These are phyloP conservation scores for Scutellaria minor DNA, from an alignment of 257 asterid genomes.

Conservation along the genomic window DNA sequence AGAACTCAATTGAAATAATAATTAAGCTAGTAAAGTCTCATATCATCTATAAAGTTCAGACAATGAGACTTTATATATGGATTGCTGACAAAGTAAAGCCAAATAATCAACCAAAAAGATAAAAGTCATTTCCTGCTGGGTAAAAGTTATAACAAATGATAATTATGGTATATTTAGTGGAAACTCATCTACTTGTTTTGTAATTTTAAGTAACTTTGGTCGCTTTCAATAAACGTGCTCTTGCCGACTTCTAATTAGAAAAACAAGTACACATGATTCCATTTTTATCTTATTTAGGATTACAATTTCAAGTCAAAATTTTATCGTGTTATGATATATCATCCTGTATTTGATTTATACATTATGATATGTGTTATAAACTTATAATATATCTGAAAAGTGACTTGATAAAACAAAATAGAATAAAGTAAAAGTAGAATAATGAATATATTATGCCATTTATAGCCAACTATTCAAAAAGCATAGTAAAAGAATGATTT, in stretches of 20 bases:
- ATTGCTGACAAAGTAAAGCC: constrained; percentile 29
- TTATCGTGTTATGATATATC: not conserved
- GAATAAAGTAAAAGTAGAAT: too few relatives aligned
- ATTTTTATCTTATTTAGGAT: constrained; percentile 16
- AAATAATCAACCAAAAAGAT: not conserved
- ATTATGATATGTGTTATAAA: too few relatives aligned
- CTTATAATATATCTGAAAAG: too few relatives aligned
- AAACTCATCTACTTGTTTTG: not conserved
- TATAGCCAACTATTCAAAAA: too few relatives aligned
- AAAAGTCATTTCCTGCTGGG: constrained; percentile 8
- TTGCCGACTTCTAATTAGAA: constrained; percentile 19
- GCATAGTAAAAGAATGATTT: too few relatives aligned
- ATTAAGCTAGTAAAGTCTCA: not conserved
- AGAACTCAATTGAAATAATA: not conserved
- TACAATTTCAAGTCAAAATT: not conserved
- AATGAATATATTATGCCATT: too few relatives aligned
- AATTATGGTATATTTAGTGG: constrained; percentile 23
- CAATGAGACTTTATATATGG: not conserved
- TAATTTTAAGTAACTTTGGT: constrained; percentile 1
- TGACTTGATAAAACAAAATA: too few relatives aligned
- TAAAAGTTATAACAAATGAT: constrained; percentile 33
- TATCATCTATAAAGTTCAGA: constrained; percentile 17
- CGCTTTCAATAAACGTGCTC: not conserved
- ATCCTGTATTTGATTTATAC: not conserved
- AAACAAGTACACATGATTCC: not conserved